phyloP scores from a whole-genome alignment of 306 rosid species.

The Mimosa pudica region DNA sequence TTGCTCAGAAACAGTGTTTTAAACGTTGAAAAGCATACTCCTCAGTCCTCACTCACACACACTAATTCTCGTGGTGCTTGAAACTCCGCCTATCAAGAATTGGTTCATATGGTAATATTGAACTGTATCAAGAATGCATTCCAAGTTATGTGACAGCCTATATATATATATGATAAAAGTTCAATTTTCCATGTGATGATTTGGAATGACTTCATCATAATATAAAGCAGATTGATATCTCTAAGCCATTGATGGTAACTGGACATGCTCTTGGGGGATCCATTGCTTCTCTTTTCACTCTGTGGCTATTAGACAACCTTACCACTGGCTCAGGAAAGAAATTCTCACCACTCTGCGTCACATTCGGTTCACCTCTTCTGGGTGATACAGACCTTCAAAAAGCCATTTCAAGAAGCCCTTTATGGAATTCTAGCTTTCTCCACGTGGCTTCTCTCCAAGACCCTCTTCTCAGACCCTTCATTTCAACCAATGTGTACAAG shows the following conservation, averaged over 20 bases:
- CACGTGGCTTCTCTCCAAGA: slow-evolving; percentile 58
- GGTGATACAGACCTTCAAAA: slow-evolving; percentile 51
- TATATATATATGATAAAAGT: neutral
- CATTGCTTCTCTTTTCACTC: slow-evolving; percentile 74
- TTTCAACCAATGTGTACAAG: slow-evolving; percentile 12
- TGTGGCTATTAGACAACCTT: slow-evolving; percentile 47
- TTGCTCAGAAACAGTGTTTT: neutral
- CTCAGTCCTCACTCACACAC: too few relatives aligned
- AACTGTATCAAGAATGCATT: neutral
- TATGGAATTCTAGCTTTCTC: slow-evolving; percentile 74
- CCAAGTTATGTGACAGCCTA: neutral
- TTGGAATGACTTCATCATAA: neutral
- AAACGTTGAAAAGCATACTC: neutral
- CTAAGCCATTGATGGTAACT: slow-evolving; percentile 47
- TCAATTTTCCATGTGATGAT: neutral
- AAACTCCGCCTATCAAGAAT: neutral
- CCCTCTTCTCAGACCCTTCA: slow-evolving; percentile 43
- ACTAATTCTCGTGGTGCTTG: neutral
- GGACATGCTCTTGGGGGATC: slow-evolving; percentile 70
- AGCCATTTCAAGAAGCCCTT: slow-evolving; percentile 47
- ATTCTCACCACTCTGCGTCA: slow-evolving; percentile 59
- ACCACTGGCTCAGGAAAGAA: slow-evolving; percentile 37
- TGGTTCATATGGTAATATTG: neutral
- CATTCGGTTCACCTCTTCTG: slow-evolving; percentile 72
- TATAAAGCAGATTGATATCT: slow-evolving; percentile 40